These are phyloP conservation scores for Ceriops tagal DNA, from an alignment of 345 rosid species.

Conservation along the genomic window DNA sequence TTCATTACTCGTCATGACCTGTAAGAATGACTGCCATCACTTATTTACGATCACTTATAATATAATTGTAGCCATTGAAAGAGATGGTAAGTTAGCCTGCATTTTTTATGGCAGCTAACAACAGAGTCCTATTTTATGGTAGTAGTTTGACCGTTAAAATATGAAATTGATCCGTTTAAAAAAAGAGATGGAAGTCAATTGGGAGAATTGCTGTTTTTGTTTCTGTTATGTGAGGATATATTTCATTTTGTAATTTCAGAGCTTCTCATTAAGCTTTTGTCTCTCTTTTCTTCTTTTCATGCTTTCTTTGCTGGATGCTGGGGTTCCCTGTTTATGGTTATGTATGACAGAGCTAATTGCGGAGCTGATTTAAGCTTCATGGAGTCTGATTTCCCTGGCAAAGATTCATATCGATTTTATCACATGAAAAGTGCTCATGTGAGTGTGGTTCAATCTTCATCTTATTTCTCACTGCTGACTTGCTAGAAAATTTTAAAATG, in stretches of 20 bases:
- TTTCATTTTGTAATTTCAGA: neutral
- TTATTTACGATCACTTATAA: neutral
- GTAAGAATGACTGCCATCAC: constrained; percentile 43
- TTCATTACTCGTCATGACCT: constrained; percentile 42
- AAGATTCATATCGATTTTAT: constrained; percentile 56
- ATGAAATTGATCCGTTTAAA: too few relatives aligned
- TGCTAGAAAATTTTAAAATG: neutral
- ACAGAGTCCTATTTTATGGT: too few relatives aligned
- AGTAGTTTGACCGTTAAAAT: too few relatives aligned
- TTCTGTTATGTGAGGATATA: neutral
- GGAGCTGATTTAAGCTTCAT: constrained; percentile 35
- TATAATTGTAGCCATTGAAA: too few relatives aligned
- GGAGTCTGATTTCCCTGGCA: constrained; percentile 38
- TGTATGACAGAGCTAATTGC: constrained; percentile 42
- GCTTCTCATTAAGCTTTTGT: neutral
- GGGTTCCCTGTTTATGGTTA: neutral
- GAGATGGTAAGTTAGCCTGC: too few relatives aligned
- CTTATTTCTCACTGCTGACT: neutral
- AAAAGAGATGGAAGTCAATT: too few relatives aligned
- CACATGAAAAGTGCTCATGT: constrained; percentile 83
- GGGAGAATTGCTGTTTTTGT: too few relatives aligned
- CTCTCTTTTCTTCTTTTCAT: neutral
- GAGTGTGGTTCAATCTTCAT: constrained; percentile 9
- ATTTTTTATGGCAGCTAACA: too few relatives aligned
- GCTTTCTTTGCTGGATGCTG: neutral